Evolutionary conservation across 2,329 filamentous ascomycete species (phyloP), one percentile per base, ranked within the genome.

Genomic region (Aspergillus floridensis): DNA sequence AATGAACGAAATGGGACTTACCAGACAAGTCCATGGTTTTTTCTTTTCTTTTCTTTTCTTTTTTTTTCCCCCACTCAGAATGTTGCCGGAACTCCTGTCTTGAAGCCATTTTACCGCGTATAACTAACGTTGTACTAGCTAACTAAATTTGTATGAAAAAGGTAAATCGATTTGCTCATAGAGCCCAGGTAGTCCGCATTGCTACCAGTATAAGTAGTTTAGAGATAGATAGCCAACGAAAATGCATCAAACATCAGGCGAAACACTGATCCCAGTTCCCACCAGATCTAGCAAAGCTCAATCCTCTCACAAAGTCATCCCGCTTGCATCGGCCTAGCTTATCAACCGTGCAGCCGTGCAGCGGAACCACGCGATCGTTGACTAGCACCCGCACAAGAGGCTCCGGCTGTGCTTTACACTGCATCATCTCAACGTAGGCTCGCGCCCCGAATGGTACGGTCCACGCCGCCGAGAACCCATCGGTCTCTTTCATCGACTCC

Each of bases 401-500:
- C 69, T 91, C 85, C 19, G 65, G 53, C 24, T 72, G 58, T 0
- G 41, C 53, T 38, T 63, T 78, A 2, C 93, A 97, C 46, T 75
- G 76, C 84, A 96, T 87, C 81, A 93, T 95, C 81, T 97, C 93
- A 38, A 97, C 85, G 73, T 96, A 96, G 74, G 92, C 84, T 56
- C 92, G 82, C 19, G 86, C 88, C 0, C 84, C 90, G 75, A 97
- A 96, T 0, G 93, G 90, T 19, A 96, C 91, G 0, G 86, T 85
- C 88, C 90, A 93, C 14, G 88, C 83, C 0, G 91, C 86, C 11
- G 89, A 88, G 72, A 86, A 96, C 3, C 91, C 91, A 38, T 84
- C 80, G 1, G 84, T 83, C 58, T 86, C 73, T 5, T 75, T 66
- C 0, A 84, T 80, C 48, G 82, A 77, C 76, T 82, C 64, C 12